Evolutionary conservation across 208 protist species (phyloP), one percentile per base, ranked within the genome.

Genomic region (Trypanosoma lewisi): DNA sequence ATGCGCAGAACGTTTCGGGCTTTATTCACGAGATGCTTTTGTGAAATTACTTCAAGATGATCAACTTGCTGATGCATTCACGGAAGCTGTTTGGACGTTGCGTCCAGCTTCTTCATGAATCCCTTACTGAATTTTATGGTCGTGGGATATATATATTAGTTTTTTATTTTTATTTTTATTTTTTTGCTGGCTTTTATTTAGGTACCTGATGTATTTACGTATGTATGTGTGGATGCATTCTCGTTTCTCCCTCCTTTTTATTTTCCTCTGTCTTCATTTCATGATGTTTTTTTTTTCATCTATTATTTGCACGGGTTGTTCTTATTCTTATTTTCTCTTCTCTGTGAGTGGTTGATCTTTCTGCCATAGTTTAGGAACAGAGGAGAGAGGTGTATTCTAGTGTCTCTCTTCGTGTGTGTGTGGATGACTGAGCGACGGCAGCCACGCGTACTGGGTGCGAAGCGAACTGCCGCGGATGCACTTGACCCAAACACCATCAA

Each of bases 381-480:
- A 27, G 44, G 63, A 52, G 41, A 30, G 9, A 28, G n/a, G n/a
- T n/a, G n/a, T n/a, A n/a, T n/a, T n/a, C n/a, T n/a, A n/a, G n/a
- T n/a, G n/a, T n/a, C n/a, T n/a, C n/a, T n/a, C n/a, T n/a, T n/a
- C n/a, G n/a, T n/a, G n/a, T n/a, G n/a, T n/a, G n/a, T n/a, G 9
- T n/a, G 8, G 17, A 73, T 73, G 67, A 31, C 67, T 9, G 59
- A 73, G 34, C 67, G 67, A 42, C 58, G 55, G 39, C 70, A 76
- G 51, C 63, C 76, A 4, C 78, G 88, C 8, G 83, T 95, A 37
- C 75, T 95, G 8, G 88, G 88, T n/a, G 85, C 88, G 0, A 75
- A 76, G 4, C 70, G 88, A 27, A 87, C 74, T 9, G 61, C 82
- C 9, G 69, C 84, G 4, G 78, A 95, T 33, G 88, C 77, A 1